These are phyloP conservation scores for Oryza rufipogon DNA, from an alignment of 176 grass and related monocot genomes.

Conservation along the genomic window DNA sequence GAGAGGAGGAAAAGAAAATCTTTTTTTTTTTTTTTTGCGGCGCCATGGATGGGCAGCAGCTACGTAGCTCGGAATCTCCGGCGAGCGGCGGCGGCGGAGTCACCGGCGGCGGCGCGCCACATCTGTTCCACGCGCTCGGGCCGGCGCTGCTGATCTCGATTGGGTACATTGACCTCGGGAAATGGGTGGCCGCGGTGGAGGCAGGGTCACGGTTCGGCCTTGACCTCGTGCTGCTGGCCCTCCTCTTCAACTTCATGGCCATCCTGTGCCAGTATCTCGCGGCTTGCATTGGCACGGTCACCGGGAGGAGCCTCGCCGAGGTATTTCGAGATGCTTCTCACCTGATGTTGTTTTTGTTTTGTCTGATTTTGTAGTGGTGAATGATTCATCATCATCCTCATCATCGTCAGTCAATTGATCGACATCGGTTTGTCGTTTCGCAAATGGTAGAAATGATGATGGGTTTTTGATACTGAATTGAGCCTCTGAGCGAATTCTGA, in stretches of 20 bases:
- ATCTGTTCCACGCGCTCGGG: slow-evolving; percentile 76
- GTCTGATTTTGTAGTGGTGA: slow-evolving; percentile 28
- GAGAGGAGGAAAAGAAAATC: not conserved
- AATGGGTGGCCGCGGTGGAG: slow-evolving; percentile 81
- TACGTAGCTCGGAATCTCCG: slow-evolving; percentile 20
- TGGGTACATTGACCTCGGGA: slow-evolving; percentile 89
- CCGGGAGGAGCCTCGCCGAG: slow-evolving; percentile 83
- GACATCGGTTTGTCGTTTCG: slow-evolving; percentile 24
- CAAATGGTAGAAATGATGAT: not conserved
- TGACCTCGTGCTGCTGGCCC: slow-evolving; percentile 68
- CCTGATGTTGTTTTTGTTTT: slow-evolving; percentile 29
- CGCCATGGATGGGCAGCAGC: slow-evolving; percentile 49
- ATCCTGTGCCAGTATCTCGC: slow-evolving; percentile 90
- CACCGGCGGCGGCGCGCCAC: slow-evolving; percentile 5
- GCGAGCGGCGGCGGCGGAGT: not conserved
- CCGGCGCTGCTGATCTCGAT: slow-evolving; percentile 84
- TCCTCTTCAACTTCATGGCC: slow-evolving; percentile 86
- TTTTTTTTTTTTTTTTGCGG: slow-evolving; percentile 22
- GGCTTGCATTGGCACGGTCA: slow-evolving; percentile 77
- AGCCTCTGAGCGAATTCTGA: slow-evolving; percentile 7
- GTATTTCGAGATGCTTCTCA: slow-evolving; percentile 44
- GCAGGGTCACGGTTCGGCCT: slow-evolving; percentile 75
- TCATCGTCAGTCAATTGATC: slow-evolving; percentile 28
- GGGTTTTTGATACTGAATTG: slow-evolving; percentile 28
- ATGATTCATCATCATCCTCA: not conserved